phyloP scores from a whole-genome alignment of 805 yeast species.

The Ogataea thermomethanolica region DNA sequence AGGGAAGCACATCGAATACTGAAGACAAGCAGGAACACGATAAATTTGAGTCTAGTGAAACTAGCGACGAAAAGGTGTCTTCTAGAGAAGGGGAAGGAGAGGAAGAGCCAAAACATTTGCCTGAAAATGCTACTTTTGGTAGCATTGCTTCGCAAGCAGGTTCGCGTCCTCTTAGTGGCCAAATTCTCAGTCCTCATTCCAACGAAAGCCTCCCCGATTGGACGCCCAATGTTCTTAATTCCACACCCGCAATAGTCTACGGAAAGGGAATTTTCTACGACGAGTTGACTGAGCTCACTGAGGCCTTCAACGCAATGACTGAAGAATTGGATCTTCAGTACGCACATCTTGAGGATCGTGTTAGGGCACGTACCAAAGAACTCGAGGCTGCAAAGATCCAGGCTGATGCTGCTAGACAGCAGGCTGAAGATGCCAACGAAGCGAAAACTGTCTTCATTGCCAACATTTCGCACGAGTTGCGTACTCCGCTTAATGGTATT shows the following conservation, averaged over 20 bases:
- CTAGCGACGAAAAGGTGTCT: constrained; percentile 3
- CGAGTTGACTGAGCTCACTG: constrained; percentile 83
- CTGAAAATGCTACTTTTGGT: not conserved
- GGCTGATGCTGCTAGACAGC: constrained; percentile 46
- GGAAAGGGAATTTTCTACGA: constrained; percentile 55
- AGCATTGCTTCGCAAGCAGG: not conserved
- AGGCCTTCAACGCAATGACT: constrained; percentile 88
- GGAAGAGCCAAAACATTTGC: not conserved
- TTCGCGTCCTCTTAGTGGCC: not conserved
- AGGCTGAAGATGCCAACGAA: constrained; percentile 84
- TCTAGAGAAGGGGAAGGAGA: not conserved
- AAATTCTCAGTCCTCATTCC: constrained; percentile 10
- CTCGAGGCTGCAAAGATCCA: constrained; percentile 82
- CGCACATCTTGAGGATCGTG: constrained; percentile 81
- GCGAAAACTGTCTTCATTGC: constrained; percentile 94
- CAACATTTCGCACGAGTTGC: constrained; percentile 86
- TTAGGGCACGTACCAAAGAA: constrained; percentile 79
- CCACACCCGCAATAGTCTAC: constrained; percentile 25
- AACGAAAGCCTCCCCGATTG: constrained; percentile 10
- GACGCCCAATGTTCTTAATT: constrained; percentile 6
- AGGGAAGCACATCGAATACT: no score
- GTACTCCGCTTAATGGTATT: constrained; percentile 95
- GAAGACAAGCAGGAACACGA: not conserved
- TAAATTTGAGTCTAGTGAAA: constrained; percentile 3
- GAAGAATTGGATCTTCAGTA: constrained; percentile 84